phyloP scores from a whole-genome alignment of 2,329 filamentous ascomycete genomes.

The Phialocephala subalpina region DNA sequence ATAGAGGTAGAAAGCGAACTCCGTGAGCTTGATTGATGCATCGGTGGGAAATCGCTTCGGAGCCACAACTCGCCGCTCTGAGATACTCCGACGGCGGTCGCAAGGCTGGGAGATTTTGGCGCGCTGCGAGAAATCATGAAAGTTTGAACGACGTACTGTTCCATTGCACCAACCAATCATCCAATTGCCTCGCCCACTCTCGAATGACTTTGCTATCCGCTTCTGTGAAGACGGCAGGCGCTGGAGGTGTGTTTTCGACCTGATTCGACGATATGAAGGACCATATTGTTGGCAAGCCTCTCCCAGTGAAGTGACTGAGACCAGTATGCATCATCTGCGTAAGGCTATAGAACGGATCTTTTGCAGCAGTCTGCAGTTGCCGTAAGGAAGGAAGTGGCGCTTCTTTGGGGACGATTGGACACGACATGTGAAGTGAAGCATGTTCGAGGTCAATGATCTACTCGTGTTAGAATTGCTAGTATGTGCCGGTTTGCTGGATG shows the following conservation, averaged over 20 bases:
- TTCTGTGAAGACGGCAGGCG: conserved; percentile 46
- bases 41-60: no score
- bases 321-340: conserved; percentile 56
- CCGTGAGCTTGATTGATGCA: no score
- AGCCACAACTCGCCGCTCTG: no score
- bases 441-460: conserved; percentile 55
- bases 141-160: conserved; percentile 33
- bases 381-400: conserved; percentile 45
- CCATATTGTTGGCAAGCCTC: conserved; percentile 53
- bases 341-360: conserved; percentile 51
- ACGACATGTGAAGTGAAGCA: conserved; percentile 51
- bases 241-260: conserved; percentile 26
- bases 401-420: conserved; percentile 50
- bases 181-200: conserved; percentile 51
- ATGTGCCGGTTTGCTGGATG: background rate
- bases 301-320: conserved; percentile 51
- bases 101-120: no score
- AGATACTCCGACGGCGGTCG: no score
- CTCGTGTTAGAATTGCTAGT: conserved; percentile 16
- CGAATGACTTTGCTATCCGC: conserved; percentile 51
- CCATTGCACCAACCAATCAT: conserved; percentile 52
- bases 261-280: conserved; percentile 47
- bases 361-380: conserved; percentile 47
- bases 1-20: no score
- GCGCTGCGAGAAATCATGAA: no score